Conservation (phyloP, 768 basidiomycete species). For the Harrya chromipes region DNA sequence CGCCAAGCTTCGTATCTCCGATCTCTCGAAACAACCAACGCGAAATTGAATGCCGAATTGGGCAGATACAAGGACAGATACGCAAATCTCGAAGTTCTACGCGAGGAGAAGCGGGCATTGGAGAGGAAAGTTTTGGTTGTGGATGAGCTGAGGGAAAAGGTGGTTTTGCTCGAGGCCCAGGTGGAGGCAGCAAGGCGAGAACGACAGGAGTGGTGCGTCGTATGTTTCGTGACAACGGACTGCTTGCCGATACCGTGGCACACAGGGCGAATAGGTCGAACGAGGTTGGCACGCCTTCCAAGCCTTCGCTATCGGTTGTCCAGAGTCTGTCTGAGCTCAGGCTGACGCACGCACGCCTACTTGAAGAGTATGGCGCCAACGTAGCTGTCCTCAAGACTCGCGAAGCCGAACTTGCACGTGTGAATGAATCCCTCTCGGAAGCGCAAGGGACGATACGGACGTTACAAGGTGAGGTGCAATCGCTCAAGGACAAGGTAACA, state of each 20-base stretch:
- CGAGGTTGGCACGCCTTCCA: constrained; percentile 36
- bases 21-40: constrained; percentile 56
- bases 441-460: constrained; percentile 30
- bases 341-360: constrained; percentile 55
- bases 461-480: constrained; percentile 37
- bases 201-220: constrained; percentile 54
- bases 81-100: constrained; percentile 63
- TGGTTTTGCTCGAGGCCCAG: constrained; percentile 60
- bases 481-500: constrained; percentile 37
- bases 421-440: constrained; percentile 38
- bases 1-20: constrained; percentile 62
- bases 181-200: constrained; percentile 57
- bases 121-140: constrained; percentile 48
- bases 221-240: background rate
- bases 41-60: constrained; percentile 53
- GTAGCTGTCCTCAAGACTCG: constrained; percentile 50
- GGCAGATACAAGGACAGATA: constrained; percentile 50
- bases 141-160: constrained; percentile 54
- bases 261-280: constrained; percentile 39
- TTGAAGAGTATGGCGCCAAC: constrained; percentile 66
- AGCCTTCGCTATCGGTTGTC: constrained; percentile 52
- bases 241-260: background rate
- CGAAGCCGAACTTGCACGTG: constrained; percentile 48
- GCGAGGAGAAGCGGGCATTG: constrained; percentile 69
- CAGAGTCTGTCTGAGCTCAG: constrained; percentile 60